phyloP scores from a whole-genome alignment of 108 stramenopile species.

The Cyclotella kingstonii region DNA sequence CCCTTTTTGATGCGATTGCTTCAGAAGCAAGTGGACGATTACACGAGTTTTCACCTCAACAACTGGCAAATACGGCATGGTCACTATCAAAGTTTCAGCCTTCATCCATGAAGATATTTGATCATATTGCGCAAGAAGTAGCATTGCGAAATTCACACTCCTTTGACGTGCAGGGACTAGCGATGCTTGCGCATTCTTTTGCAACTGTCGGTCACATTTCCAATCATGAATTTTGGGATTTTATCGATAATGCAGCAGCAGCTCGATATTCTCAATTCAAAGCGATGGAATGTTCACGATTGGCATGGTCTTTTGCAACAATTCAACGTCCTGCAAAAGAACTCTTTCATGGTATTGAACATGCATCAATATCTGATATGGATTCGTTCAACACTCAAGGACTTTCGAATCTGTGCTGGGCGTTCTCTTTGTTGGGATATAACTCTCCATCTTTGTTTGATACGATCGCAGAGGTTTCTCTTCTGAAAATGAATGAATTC shows the following conservation, averaged over 20 bases:
- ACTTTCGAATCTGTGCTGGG: conserved; percentile 39
- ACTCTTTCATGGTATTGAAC: conserved; percentile 18
- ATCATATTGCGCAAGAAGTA: conserved; percentile 32
- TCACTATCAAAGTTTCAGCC: conserved; percentile 26
- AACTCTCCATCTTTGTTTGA: conserved; percentile 9
- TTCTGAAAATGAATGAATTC: conserved; percentile 24
- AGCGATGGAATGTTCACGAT: conserved; percentile 18
- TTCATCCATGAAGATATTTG: conserved; percentile 16
- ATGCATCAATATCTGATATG: conserved; percentile 16
- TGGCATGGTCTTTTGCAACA: conserved; percentile 43
- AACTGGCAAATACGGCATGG: conserved; percentile 28
- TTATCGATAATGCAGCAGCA: conserved; percentile 13
- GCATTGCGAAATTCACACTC: conserved; percentile 19
- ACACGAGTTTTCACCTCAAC: conserved; percentile 22
- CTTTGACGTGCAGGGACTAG: conserved; percentile 30
- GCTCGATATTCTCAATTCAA: conserved; percentile 9
- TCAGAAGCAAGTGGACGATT: conserved; percentile 9
- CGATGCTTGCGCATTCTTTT: conserved; percentile 39
- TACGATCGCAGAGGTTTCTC: conserved; percentile 6
- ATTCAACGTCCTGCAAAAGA: conserved; percentile 28
- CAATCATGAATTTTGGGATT: conserved; percentile 26
- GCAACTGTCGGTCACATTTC: conserved; percentile 22
- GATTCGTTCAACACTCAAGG: conserved; percentile 26
- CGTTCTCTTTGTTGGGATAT: conserved; percentile 28
- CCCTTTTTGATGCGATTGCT: conserved; percentile 28